phyloP scores from a whole-genome alignment of 2,329 filamentous ascomycete genomes.

The Parafenestella ontariensis region DNA sequence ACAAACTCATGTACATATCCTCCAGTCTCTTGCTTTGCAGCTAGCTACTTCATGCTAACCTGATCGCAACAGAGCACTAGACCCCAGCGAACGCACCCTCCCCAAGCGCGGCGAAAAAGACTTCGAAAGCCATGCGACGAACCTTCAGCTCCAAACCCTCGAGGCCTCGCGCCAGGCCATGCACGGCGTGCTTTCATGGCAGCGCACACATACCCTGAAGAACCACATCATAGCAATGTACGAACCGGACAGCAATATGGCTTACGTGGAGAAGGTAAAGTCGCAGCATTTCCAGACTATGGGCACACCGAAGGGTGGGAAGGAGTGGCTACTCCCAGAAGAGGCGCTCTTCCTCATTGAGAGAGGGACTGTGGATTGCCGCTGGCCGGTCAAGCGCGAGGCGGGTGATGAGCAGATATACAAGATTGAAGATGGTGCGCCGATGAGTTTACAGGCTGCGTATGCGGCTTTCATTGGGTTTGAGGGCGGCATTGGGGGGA shows the following conservation, averaged over 20 bases:
- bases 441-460: constrained; percentile 88
- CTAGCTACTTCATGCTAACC: constrained; percentile 9
- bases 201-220: constrained; percentile 74
- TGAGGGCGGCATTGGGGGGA: constrained; percentile 60
- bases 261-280: constrained; percentile 72
- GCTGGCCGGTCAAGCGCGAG: constrained; percentile 69
- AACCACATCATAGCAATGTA: constrained; percentile 75
- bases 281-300: constrained; percentile 78
- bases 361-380: constrained; percentile 83
- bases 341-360: constrained; percentile 91
- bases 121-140: constrained; percentile 91
- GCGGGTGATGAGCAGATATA: constrained; percentile 34
- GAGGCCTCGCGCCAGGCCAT: constrained; percentile 85
- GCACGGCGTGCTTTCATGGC: constrained; percentile 83
- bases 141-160: constrained; percentile 77
- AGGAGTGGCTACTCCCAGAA: constrained; percentile 86
- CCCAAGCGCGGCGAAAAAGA: constrained; percentile 96
- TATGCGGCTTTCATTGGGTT: constrained; percentile 84
- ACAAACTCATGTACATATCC: constrained; percentile 59
- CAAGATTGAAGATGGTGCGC: constrained; percentile 67
- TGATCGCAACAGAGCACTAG: constrained; percentile 23
- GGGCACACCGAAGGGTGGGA: constrained; percentile 62
- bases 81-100: constrained; percentile 59
- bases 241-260: constrained; percentile 67
- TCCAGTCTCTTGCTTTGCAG: not conserved